These are phyloP conservation scores for Nigrospora sphaerica DNA, from an alignment of 2,329 filamentous ascomycete species.

Conservation along the genomic window DNA sequence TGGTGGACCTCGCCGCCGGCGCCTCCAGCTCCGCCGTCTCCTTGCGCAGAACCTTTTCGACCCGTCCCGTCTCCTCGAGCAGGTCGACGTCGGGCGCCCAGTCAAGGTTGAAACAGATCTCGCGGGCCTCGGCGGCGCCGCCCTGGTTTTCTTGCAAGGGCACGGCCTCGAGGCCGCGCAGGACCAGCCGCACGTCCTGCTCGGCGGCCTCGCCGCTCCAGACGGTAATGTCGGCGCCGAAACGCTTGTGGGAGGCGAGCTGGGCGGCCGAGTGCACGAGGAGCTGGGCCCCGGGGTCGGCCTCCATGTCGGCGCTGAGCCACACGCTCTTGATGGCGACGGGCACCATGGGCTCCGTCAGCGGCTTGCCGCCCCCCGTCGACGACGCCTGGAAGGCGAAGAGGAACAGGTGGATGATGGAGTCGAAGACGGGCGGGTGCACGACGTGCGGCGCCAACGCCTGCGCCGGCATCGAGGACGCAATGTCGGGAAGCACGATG, in stretches of 20 bases:
- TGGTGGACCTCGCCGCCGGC: neutral
- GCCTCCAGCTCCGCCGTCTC: neutral
- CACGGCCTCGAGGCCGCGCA: neutral
- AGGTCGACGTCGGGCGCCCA: neutral
- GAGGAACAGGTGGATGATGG: constrained; percentile 1
- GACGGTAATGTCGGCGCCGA: neutral
- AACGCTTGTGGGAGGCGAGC: neutral
- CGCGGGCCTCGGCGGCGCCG: neutral
- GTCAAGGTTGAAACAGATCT: constrained; percentile 1
- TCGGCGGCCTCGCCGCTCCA: neutral
- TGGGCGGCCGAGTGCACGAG: neutral
- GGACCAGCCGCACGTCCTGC: neutral
- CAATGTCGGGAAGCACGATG: neutral
- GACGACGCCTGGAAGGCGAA: constrained; percentile 1
- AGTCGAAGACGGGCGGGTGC: neutral
- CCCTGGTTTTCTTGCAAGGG: neutral
- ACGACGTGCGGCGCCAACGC: neutral
- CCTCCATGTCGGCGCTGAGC: constrained; percentile 1
- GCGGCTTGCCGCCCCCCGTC: neutral
- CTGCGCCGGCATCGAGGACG: neutral
- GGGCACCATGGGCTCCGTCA: neutral
- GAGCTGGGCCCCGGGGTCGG: neutral
- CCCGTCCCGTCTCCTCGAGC: neutral
- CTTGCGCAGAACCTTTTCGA: neutral
- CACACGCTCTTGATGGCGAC: constrained; percentile 1